Evolutionary conservation across 1,139 yeast genomes (phyloP).

Genomic region (Magnusiomyces suaveolens): DNA sequence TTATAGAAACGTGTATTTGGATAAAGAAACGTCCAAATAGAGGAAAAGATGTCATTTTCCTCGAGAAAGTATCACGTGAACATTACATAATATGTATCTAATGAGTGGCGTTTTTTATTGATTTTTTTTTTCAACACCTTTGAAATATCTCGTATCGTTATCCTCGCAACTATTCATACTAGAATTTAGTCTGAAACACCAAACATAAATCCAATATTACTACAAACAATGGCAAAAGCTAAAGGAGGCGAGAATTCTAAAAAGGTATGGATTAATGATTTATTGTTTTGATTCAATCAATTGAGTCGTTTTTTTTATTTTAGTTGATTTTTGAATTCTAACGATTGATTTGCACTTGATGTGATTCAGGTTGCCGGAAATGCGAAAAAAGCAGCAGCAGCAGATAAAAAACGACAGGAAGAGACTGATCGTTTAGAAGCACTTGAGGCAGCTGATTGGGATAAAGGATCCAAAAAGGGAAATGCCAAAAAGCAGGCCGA

Average conservation of each 20-base stretch:
- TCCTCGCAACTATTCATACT: too few relatives aligned
- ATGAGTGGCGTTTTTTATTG: too few relatives aligned
- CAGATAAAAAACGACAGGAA: constrained; percentile 51
- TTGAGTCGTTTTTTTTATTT: neutral
- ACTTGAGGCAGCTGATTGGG: constrained; percentile 60
- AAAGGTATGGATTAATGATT: constrained; percentile 30
- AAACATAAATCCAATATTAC: too few relatives aligned
- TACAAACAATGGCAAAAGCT: constrained; percentile 54
- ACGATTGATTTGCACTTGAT: neutral
- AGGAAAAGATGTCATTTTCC: too few relatives aligned
- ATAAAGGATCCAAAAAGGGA: constrained; percentile 60
- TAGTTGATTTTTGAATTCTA: neutral
- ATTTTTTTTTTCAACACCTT: too few relatives aligned
- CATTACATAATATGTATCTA: too few relatives aligned
- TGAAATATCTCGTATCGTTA: too few relatives aligned
- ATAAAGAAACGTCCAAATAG: too few relatives aligned
- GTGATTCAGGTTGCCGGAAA: constrained; percentile 47
- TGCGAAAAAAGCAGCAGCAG: constrained; percentile 61
- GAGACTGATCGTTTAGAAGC: constrained; percentile 41
- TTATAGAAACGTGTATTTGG: too few relatives aligned
- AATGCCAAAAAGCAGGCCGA: constrained; percentile 57
- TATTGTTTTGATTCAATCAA: neutral
- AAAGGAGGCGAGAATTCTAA: constrained; percentile 46
- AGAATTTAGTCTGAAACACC: too few relatives aligned
- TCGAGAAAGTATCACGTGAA: too few relatives aligned